phyloP scores from a whole-genome alignment of 305 asterid species.

The Salvia sclarea region DNA sequence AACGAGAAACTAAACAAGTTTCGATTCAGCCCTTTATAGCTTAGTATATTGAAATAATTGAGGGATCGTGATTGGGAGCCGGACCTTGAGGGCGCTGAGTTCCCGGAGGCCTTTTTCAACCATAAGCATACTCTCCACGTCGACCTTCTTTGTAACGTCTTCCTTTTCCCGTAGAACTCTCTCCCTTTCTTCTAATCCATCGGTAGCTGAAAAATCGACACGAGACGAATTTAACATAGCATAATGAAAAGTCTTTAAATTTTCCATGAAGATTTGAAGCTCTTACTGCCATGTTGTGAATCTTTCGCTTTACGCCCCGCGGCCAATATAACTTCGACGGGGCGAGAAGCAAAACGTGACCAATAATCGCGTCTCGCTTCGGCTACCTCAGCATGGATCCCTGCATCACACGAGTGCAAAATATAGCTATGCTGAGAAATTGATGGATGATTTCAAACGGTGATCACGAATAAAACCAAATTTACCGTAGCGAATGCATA shows the following conservation, averaged over 20 bases:
- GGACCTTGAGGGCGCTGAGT: conserved; percentile 76
- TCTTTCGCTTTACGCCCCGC: conserved; percentile 72
- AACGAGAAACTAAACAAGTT: not conserved
- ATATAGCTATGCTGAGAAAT: not conserved
- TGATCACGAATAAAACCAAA: not conserved
- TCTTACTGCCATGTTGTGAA: conserved; percentile 50
- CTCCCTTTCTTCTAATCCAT: conserved; percentile 69
- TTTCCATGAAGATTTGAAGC: conserved; percentile 2
- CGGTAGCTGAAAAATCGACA: conserved; percentile 45
- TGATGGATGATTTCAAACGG: not conserved
- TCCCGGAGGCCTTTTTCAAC: conserved; percentile 90
- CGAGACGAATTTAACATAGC: no score
- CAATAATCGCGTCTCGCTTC: conserved; percentile 72
- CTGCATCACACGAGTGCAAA: conserved; percentile 37
- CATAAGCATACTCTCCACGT: conserved; percentile 83
- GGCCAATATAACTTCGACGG: conserved; percentile 69
- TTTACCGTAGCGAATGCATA: conserved; percentile 69
- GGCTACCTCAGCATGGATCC: conserved; percentile 79
- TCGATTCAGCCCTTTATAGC: not conserved
- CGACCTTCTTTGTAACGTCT: conserved; percentile 51
- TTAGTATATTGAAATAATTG: not conserved
- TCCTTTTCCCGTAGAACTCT: conserved; percentile 34
- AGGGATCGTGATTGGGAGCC: conserved; percentile 10
- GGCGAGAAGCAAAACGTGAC: conserved; percentile 69
- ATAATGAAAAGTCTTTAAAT: conserved; percentile 1